A percentile compares a stretch with the other conserved stretches of the same genome.
Evolutionary conservation across 164 flowering plant species (phyloP).

Genomic region (Nymphaea thermarum): DNA sequence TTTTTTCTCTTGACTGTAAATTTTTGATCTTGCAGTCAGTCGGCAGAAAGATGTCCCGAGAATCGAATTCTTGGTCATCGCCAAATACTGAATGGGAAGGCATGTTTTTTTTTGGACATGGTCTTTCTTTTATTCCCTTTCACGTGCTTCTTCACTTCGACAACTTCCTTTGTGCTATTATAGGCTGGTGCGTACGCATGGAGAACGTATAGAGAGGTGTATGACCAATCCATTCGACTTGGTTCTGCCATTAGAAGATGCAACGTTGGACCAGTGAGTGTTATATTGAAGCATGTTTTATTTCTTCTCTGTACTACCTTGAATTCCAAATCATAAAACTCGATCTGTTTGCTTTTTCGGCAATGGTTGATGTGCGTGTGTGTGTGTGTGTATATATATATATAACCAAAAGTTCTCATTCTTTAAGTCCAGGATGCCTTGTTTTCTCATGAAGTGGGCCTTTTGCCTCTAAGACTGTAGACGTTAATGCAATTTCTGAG

Average conservation of each 20-base stretch:
- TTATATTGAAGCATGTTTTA: neutral
- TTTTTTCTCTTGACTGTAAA: too few relatives aligned
- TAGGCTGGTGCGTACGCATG: constrained; percentile 77
- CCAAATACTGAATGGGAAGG: constrained; percentile 48
- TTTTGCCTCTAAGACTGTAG: too few relatives aligned
- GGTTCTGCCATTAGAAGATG: constrained; percentile 73
- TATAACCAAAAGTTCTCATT: too few relatives aligned
- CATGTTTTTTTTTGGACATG: constrained; percentile 7
- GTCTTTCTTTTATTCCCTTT: neutral
- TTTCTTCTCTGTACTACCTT: too few relatives aligned
- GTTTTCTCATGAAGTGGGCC: too few relatives aligned
- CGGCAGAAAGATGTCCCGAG: constrained; percentile 43
- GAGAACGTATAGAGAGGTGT: constrained; percentile 67
- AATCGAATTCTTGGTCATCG: constrained; percentile 71
- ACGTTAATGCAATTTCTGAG: too few relatives aligned
- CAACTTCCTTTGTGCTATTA: neutral
- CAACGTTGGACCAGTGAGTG: constrained; percentile 67
- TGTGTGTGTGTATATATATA: too few relatives aligned
- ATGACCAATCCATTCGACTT: constrained; percentile 40
- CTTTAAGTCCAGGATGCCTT: too few relatives aligned
- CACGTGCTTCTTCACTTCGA: neutral
- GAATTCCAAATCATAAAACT: too few relatives aligned
- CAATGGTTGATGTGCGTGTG: too few relatives aligned
- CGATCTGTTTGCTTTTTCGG: too few relatives aligned
- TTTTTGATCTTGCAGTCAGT: constrained; percentile 28